phyloP scores from a whole-genome alignment of 2,329 filamentous ascomycete species.

The Ophiostoma fasciatum region DNA sequence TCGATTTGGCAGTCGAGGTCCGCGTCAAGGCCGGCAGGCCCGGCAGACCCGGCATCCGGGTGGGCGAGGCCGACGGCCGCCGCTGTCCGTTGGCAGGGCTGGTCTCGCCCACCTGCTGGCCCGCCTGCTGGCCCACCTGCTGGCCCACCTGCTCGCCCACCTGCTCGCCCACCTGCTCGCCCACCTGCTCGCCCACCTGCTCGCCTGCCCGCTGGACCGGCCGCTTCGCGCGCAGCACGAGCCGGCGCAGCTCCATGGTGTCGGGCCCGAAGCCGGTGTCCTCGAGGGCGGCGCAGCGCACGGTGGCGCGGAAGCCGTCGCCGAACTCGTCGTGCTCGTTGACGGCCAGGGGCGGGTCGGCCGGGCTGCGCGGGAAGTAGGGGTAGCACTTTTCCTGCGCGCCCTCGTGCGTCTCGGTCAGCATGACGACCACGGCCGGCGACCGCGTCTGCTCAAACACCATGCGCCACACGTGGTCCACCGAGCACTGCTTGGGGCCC shows the following conservation, averaged over 20 bases:
- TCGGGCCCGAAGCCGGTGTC: constrained; percentile 37
- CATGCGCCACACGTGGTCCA: constrained; percentile 91
- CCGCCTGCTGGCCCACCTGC: too few relatives aligned
- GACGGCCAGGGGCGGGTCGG: constrained; percentile 35
- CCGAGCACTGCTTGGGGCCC: constrained; percentile 64
- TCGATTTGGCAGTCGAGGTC: too few relatives aligned
- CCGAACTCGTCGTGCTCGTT: constrained; percentile 51
- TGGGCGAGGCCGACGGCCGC: neutral
- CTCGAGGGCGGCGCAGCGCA: constrained; percentile 51
- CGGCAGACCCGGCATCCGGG: too few relatives aligned
- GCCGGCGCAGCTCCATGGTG: constrained; percentile 60
- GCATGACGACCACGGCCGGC: constrained; percentile 79
- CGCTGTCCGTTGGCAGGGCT: too few relatives aligned
- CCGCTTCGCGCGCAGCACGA: constrained; percentile 46
- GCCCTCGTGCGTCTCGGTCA: constrained; percentile 75
- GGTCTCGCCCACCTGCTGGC: too few relatives aligned
- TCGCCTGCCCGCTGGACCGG: constrained; percentile 12
- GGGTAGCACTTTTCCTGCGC: constrained; percentile 71
- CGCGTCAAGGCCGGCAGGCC: too few relatives aligned
- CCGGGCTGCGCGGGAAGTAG: constrained; percentile 58
- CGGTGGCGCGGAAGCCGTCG: constrained; percentile 51
- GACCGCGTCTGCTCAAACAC: constrained; percentile 60
- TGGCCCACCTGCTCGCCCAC: too few relatives aligned
- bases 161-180: too few relatives aligned
- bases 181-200: too few relatives aligned